phyloP scores from a whole-genome alignment of 768 basidiomycete genomes.

The Lactarius evosmus region DNA sequence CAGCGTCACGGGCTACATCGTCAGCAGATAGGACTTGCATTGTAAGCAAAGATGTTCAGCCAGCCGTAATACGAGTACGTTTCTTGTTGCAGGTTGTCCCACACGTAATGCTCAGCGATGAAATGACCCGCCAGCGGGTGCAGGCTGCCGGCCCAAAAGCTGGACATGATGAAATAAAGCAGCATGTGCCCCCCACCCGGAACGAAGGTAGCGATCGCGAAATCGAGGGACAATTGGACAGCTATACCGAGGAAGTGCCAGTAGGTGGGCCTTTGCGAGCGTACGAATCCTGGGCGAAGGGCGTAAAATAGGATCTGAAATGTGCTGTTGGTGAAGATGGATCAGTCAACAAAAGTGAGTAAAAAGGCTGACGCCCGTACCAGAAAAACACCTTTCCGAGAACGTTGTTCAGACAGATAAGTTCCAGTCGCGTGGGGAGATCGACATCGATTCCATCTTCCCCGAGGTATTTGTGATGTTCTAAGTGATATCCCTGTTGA shows the following conservation, averaged over 20 bases:
- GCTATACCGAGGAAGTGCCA: conserved; percentile 85
- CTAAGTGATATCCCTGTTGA: conserved; percentile 80
- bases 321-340: conserved; percentile 50
- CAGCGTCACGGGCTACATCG: conserved; percentile 5
- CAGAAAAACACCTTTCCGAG: conserved; percentile 98
- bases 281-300: conserved; percentile 89
- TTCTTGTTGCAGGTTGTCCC: conserved; percentile 90
- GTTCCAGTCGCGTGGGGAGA: conserved; percentile 82
- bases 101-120: conserved; percentile 95
- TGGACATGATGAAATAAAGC: conserved; percentile 80
- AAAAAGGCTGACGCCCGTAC: conserved; percentile 40
- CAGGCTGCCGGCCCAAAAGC: conserved; percentile 94
- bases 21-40: conserved; percentile 57
- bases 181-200: conserved; percentile 47
- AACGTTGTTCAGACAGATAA: conserved; percentile 87
- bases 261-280: conserved; percentile 69
- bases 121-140: conserved; percentile 98
- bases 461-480: conserved; percentile 94
- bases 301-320: conserved; percentile 99
- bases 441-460: conserved; percentile 97
- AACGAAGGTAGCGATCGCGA: conserved; percentile 50
- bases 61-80: conserved; percentile 97
- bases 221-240: conserved; percentile 70
- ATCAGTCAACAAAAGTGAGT: background rate
- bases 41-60: conserved; percentile 88